Conservation (phyloP, 2,329 filamentous ascomycete genomes). For the Neocatenulostroma microsporum region DNA sequence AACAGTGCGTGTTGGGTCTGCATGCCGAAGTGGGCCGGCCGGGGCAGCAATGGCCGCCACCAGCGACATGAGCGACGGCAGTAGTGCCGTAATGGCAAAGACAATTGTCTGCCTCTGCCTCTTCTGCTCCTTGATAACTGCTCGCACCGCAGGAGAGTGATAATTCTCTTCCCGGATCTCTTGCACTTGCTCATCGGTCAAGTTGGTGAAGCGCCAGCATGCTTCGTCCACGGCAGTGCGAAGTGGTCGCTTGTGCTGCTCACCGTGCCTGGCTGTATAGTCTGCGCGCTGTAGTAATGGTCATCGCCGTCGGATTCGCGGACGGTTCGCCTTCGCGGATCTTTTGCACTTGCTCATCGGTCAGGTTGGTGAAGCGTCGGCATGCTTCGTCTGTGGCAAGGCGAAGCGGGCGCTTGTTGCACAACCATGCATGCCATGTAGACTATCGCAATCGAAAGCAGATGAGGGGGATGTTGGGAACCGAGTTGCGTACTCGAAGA, state of each 20-base stretch:
- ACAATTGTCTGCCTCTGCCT: neutral
- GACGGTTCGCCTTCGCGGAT: conserved; percentile 31
- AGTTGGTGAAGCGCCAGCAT: conserved; percentile 38
- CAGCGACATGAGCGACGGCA: conserved; percentile 1
- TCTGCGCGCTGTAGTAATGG: too few relatives aligned
- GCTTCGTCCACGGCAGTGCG: conserved; percentile 39
- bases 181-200: conserved; percentile 27
- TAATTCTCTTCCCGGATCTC: conserved; percentile 32
- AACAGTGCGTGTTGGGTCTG: neutral
- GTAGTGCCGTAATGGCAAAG: neutral
- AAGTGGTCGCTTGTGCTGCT: conserved; percentile 29
- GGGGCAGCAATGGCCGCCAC: neutral
- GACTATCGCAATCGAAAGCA: too few relatives aligned
- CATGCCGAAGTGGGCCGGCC: neutral
- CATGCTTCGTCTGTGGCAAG: conserved; percentile 39
- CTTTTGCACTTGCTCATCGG: conserved; percentile 20
- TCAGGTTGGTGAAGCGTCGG: conserved; percentile 39
- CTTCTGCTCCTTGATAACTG: neutral
- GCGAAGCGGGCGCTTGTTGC: conserved; percentile 31
- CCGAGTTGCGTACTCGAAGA: too few relatives aligned
- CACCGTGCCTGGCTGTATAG: conserved; percentile 32
- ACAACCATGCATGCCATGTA: too few relatives aligned
- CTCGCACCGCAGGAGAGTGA: too few relatives aligned
- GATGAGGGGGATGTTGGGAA: too few relatives aligned
- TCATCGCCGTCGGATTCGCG: conserved; percentile 37